A percentile compares a stretch with the other conserved stretches of the same genome.
Evolutionary conservation across 2,329 filamentous ascomycete genomes (phyloP).

Genomic region (Alternaria ethzedia): DNA sequence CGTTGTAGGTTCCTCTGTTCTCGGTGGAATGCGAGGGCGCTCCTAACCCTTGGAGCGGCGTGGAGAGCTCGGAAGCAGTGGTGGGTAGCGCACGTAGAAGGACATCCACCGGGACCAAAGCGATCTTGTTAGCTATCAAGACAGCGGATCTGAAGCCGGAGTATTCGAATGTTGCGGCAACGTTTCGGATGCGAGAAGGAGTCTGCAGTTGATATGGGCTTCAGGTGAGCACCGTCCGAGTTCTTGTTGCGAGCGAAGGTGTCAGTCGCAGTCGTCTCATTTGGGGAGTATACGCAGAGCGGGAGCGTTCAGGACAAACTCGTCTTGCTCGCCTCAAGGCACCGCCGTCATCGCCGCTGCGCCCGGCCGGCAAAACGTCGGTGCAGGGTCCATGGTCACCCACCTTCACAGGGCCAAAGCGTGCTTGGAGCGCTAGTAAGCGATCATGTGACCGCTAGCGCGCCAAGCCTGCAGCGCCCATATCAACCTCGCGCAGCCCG

Average conservation of each 20-base stretch:
- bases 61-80: not conserved
- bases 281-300: too few species aligned
- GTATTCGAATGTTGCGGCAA: too few species aligned
- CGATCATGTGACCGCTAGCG: not conserved
- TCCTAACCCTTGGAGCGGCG: not conserved
- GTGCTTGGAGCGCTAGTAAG: not conserved
- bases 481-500: not conserved
- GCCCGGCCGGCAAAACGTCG: not conserved
- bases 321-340: not conserved
- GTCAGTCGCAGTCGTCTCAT: not conserved
- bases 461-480: not conserved
- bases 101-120: not conserved
- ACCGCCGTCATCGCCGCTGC: not conserved
- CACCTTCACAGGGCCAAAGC: not conserved
- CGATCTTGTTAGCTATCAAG: not conserved
- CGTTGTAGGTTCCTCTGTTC: not conserved
- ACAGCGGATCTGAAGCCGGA: not conserved
- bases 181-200: too few species aligned
- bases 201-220: too few species aligned
- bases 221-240: too few species aligned
- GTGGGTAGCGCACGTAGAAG: not conserved
- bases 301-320: too few species aligned
- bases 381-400: not conserved
- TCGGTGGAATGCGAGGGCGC: not conserved
- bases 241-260: not conserved